Base-by-base conservation (phyloP, 2,329 filamentous ascomycete genomes). In the Cercospora sojina region DNA sequence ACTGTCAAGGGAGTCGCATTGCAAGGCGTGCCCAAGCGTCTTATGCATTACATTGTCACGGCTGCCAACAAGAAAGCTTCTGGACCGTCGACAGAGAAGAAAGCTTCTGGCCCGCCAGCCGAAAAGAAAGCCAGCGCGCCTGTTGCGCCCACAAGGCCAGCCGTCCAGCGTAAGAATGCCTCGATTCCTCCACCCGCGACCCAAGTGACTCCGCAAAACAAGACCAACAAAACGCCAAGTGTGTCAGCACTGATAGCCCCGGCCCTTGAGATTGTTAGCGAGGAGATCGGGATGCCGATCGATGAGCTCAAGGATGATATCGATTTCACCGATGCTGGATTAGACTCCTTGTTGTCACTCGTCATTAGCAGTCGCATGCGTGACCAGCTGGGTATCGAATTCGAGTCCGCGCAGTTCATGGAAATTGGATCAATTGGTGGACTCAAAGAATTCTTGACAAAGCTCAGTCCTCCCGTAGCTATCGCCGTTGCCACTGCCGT, bases 291-390 rank as follows among this genome's bases (percentile, higher is more conserved):
- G 7, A 49, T 77, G 35, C 70, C 69, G 29, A 38, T 72, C 5
- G 65, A 64, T 10, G 74, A 74, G 47, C 62, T 78, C 27, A 74
- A 70, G 20, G 72, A 75, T 35, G 71, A 72, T 32, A 66, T 70
- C 32, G 64, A 53, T n/a, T 74, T 77, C 57, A 68, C 64, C 5
- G 75, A 77, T 41, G 56, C 73, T 25, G 75, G 76, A 8, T 65
- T 78, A 12, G 75, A 78, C 65, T 76, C 74, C 41, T 70, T 78
- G 2, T 63, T 75, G 9, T 67, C 66, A 13, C 62, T 77, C 18
- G 69, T 69, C 13, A 73, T 77, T 20, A 63, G 61, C 2, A 66
- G 67, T 38, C 66, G 72, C 29, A 65, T 77, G 47, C 60, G 66
- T 23, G 75, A 76, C 29, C 69, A 77, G 62, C 69, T 77, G 9